phyloP scores from a whole-genome alignment of 2,329 filamentous ascomycete genomes.

The Amylocarpus encephaloides region DNA sequence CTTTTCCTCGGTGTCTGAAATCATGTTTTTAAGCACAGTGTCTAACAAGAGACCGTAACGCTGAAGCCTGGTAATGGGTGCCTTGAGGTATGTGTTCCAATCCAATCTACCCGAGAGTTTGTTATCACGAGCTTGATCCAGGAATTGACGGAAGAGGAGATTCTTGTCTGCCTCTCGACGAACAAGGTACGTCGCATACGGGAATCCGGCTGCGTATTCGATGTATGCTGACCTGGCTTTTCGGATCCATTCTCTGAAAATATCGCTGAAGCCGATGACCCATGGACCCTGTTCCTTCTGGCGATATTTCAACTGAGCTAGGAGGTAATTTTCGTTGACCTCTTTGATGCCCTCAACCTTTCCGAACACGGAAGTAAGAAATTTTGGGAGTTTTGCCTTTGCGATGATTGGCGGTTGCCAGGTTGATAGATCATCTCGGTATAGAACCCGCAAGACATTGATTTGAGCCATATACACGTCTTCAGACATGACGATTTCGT shows the following conservation, averaged over 20 bases:
- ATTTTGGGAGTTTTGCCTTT: slow-evolving; percentile 70
- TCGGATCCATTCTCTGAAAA: slow-evolving; percentile 96
- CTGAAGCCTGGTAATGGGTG: slow-evolving; percentile 86
- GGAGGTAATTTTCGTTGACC: slow-evolving; percentile 85
- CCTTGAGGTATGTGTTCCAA: slow-evolving; percentile 92
- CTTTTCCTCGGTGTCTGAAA: slow-evolving; percentile 83
- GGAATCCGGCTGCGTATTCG: slow-evolving; percentile 85
- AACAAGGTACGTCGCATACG: slow-evolving; percentile 74
- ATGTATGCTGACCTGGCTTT: slow-evolving; percentile 87
- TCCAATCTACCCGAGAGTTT: slow-evolving; percentile 75
- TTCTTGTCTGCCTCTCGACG: slow-evolving; percentile 81
- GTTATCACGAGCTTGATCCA: slow-evolving; percentile 73
- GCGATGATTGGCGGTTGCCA: slow-evolving; percentile 76
- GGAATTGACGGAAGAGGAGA: slow-evolving; percentile 75
- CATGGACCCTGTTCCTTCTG: slow-evolving; percentile 96
- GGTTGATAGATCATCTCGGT: slow-evolving; percentile 69
- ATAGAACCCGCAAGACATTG: slow-evolving; percentile 77
- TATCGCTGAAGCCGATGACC: slow-evolving; percentile 89
- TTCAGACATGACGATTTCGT: slow-evolving; percentile 92
- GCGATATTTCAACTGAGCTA: slow-evolving; percentile 91
- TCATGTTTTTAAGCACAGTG: slow-evolving; percentile 79
- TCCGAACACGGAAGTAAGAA: slow-evolving; percentile 81
- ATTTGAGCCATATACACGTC: slow-evolving; percentile 86
- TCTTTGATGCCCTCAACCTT: slow-evolving; percentile 82
- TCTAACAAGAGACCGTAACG: slow-evolving; percentile 78